Evolutionary conservation across 2,329 filamentous ascomycete genomes (phyloP).

Genomic region (Zasmidium angulare): DNA sequence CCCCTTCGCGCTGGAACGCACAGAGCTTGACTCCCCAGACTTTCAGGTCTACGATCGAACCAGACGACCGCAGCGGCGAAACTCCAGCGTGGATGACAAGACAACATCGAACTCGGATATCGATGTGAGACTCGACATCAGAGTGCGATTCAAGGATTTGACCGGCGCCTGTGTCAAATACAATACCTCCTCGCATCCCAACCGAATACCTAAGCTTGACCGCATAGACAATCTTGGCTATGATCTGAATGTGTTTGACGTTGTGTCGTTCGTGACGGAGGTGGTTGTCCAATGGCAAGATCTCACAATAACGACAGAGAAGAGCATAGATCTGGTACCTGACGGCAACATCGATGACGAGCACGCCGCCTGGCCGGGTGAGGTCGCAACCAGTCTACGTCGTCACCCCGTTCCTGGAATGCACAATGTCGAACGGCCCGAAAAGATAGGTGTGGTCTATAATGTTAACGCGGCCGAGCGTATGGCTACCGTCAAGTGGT

Average conservation of each 20-base stretch:
- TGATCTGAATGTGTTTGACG: conserved; percentile 58
- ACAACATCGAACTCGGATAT: conserved; percentile 36
- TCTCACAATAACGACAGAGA: conserved; percentile 49
- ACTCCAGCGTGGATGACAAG: conserved; percentile 1
- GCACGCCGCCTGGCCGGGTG: conserved; percentile 58
- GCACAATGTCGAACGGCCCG: conserved; percentile 34
- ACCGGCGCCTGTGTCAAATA: conserved; percentile 54
- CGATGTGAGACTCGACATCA: conserved; percentile 29
- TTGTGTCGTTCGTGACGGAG: conserved; percentile 51
- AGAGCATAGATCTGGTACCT: conserved; percentile 48
- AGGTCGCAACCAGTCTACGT: conserved; percentile 41
- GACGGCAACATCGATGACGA: conserved; percentile 55
- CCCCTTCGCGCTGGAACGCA: conserved; percentile 31
- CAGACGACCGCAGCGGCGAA: conserved; percentile 17
- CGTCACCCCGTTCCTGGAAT: conserved; percentile 19
- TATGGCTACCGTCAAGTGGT: conserved; percentile 59
- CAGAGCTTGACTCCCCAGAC: conserved; percentile 44
- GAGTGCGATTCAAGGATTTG: conserved; percentile 57
- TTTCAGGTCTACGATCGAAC: conserved; percentile 46
- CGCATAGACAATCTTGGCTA: conserved; percentile 53
- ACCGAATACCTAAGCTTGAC: conserved; percentile 46
- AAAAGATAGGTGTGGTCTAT: conserved; percentile 58
- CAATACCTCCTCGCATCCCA: conserved; percentile 39
- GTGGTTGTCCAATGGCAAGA: conserved; percentile 62
- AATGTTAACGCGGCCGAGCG: conserved; percentile 56